Evolutionary conservation across 768 basidiomycete genomes (phyloP).

Genomic region (Chalciporus piperatus): DNA sequence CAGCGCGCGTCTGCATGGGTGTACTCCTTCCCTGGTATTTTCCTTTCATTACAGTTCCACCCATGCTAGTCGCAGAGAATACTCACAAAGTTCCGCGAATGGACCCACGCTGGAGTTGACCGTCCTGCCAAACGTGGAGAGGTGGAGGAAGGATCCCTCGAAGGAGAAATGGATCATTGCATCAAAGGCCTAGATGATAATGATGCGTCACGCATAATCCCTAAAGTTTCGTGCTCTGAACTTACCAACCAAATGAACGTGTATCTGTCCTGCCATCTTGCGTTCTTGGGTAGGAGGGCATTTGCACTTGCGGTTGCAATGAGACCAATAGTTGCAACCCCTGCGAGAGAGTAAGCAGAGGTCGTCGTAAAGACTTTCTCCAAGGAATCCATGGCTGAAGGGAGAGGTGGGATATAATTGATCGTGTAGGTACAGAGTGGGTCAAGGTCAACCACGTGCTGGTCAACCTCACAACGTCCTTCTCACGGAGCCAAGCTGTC

Average conservation of each 20-base stretch:
- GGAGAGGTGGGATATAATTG: too few species aligned
- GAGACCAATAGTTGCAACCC: conserved; percentile 49
- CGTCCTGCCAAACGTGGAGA: conserved; percentile 70
- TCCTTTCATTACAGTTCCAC: background rate
- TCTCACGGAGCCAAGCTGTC: too few species aligned
- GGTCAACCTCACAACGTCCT: too few species aligned
- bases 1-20: conserved; percentile 78
- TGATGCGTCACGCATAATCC: background rate
- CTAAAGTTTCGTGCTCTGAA: background rate
- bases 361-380: conserved; percentile 50
- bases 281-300: conserved; percentile 58
- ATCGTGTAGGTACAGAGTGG: too few species aligned
- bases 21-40: conserved; percentile 69
- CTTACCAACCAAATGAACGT: conserved; percentile 80
- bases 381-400: conserved; percentile 16
- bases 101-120: conserved; percentile 67
- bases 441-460: too few species aligned
- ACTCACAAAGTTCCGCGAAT: conserved; percentile 74
- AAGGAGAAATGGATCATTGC: conserved; percentile 76
- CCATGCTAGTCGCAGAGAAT: background rate
- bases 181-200: conserved; percentile 60
- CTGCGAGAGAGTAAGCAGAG: conserved; percentile 62
- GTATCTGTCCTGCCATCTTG: conserved; percentile 59
- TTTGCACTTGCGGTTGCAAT: conserved; percentile 54
- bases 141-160: conserved; percentile 79